Evolutionary conservation across 2,329 filamentous ascomycete species (phyloP).

Genomic region (Aspergillus texensis): DNA sequence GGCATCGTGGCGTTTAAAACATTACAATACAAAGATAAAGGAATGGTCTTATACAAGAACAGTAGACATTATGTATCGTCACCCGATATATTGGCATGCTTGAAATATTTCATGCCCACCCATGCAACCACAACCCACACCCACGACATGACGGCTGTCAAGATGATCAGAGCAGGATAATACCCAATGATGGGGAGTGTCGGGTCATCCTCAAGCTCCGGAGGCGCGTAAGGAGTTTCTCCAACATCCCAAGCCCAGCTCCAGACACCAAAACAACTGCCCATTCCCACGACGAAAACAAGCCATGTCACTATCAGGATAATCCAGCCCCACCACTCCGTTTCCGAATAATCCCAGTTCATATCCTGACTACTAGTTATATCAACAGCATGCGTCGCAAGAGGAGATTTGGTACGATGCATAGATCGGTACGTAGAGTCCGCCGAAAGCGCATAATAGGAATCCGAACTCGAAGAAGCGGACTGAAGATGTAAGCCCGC

Average conservation of each 20-base stretch:
- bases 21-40: background rate
- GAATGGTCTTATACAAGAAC: background rate
- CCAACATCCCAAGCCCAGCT: conserved; percentile 99
- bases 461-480: conserved; percentile 63
- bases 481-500: conserved; percentile 34
- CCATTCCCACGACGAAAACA: conserved; percentile 95
- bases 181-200: conserved; percentile 96
- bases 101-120: conserved; percentile 99
- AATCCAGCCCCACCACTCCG: conserved; percentile 98
- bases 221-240: conserved; percentile 91
- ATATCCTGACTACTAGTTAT: conserved; percentile 47
- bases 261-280: conserved; percentile 92
- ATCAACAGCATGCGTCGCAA: conserved; percentile 38
- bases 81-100: conserved; percentile 87
- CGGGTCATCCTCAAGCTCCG: conserved; percentile 91
- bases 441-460: conserved; percentile 58
- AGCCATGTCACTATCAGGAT: conserved; percentile 89
- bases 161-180: conserved; percentile 89
- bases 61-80: conserved; percentile 49
- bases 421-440: conserved; percentile 36
- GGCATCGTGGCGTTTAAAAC: background rate
- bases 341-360: conserved; percentile 86
- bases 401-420: conserved; percentile 41
- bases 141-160: conserved; percentile 97
- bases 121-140: conserved; percentile 97